Base-by-base conservation (phyloP, 129 eudicot species). In the Lonicera japonica region DNA sequence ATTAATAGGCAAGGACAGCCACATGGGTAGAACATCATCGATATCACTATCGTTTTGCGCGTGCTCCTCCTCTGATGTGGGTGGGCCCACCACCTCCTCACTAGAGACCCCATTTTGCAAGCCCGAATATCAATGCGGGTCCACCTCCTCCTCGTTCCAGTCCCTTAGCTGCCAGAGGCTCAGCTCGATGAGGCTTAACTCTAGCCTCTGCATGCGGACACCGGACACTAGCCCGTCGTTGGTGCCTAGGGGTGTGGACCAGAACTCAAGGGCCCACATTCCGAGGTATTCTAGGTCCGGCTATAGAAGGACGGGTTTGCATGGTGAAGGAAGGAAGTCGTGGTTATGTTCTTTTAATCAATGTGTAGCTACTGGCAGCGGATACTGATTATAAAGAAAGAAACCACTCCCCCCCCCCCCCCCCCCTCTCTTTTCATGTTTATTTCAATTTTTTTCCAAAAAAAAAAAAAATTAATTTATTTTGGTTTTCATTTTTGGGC, bases 341-440 rank as follows among this genome's bases (percentile, higher is more conserved):
- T 90, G 97, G 97, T 57, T 90, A 29, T 90, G 97, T 71, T 81
- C 97, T 41, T 73, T 90, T 22, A 79, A 74, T 78, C 97, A 80
- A 16, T 85, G 82, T 10, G 68, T 78, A 55, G 95, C 71, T 54
- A 71, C 86, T 63, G 70, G 68, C 50, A 84, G 75, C 51, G 58
- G 61, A 64, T 81, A 69, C 61, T 81, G 68, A 78, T 13, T 43
- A 43, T 43, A 10, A 8, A 29, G 36, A 29, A 6, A 29, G 6
- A 29, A 29, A 29, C 4, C n/a, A n/a, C n/a, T n/a, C n/a, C n/a
- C n/a, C n/a, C n/a, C n/a, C n/a, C n/a, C n/a, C n/a, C n/a, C n/a
- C n/a, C n/a, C n/a, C n/a, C n/a, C n/a, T n/a, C n/a, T n/a, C n/a
- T n/a, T n/a, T n/a, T n/a, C n/a, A n/a, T n/a, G n/a, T n/a, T n/a